Evolutionary conservation across 1,284 basidiomycete species (phyloP).

Genomic region (Lignosus rhinocerotis): DNA sequence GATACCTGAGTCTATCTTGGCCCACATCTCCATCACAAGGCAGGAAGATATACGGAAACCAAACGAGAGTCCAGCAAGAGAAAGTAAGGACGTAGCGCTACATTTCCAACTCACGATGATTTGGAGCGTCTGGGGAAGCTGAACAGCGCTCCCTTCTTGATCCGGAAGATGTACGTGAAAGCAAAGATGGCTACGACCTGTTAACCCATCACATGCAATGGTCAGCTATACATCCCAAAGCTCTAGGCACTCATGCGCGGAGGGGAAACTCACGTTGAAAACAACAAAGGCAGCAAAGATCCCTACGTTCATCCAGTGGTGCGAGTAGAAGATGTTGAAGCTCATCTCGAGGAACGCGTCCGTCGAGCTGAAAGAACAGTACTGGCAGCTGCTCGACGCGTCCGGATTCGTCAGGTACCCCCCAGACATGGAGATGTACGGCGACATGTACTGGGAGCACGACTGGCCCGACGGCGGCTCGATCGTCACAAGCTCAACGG

Average conservation of each 20-base stretch:
- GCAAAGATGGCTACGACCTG: conserved; percentile 34
- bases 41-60: too few species aligned
- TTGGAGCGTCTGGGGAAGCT: conserved; percentile 3
- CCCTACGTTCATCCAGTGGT: conserved; percentile 67
- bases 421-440: conserved; percentile 53
- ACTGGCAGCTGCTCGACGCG: conserved; percentile 53
- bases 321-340: conserved; percentile 57
- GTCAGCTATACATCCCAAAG: neutral
- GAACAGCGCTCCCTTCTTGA: conserved; percentile 18
- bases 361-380: conserved; percentile 53
- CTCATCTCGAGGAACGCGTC: conserved; percentile 54
- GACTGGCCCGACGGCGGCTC: conserved; percentile 62
- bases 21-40: too few species aligned
- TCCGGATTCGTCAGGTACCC: conserved; percentile 70
- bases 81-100: too few species aligned
- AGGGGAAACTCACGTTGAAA: conserved; percentile 50
- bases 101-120: too few species aligned
- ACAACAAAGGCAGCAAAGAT: conserved; percentile 63
- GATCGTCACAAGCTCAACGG: conserved; percentile 47
- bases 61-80: too few species aligned
- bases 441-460: conserved; percentile 59
- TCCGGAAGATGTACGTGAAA: conserved; percentile 30
- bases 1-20: too few species aligned
- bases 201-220: neutral
- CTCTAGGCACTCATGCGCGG: too few species aligned